These are phyloP conservation scores for Lentithecium fluviatile DNA, from an alignment of 495 filamentous ascomycete species.

Conservation along the genomic window DNA sequence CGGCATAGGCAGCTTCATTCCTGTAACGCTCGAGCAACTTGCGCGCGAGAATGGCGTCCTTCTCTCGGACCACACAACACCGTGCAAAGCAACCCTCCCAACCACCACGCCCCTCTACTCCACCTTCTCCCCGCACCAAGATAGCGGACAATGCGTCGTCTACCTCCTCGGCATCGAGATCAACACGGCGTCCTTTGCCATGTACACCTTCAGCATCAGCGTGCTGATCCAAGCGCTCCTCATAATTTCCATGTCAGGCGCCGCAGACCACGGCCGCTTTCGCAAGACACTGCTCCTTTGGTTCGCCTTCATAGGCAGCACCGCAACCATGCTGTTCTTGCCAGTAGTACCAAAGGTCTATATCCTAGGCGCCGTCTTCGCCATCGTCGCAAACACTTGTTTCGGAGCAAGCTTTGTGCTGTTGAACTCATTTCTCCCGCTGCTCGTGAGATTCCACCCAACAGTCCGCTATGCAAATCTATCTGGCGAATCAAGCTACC, in stretches of 20 bases:
- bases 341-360: constrained; percentile 71
- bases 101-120: constrained; percentile 14
- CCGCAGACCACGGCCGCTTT: constrained; percentile 92
- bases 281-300: constrained; percentile 79
- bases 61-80: constrained; percentile 67
- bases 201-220: constrained; percentile 95
- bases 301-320: constrained; percentile 79
- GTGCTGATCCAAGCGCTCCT: constrained; percentile 84
- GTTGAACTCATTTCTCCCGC: constrained; percentile 49
- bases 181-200: constrained; percentile 95
- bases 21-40: constrained; percentile 91
- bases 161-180: constrained; percentile 78
- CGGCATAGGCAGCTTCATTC: constrained; percentile 84
- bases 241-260: constrained; percentile 92
- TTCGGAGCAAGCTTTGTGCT: constrained; percentile 49
- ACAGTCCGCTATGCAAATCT: constrained; percentile 28
- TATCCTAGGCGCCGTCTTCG: constrained; percentile 74
- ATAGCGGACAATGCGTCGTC: constrained; percentile 74
- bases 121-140: constrained; percentile 21
- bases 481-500: constrained; percentile 20
- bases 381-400: constrained; percentile 86
- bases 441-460: constrained; percentile 48
- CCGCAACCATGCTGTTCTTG: constrained; percentile 86
- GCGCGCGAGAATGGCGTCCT: constrained; percentile 88
- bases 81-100: constrained; percentile 61